Percentiles rank a stretch among this genome's conserved stretches.
These are phyloP conservation scores for Phallus indusiatus DNA, from an alignment of 768 basidiomycete species.

Conservation along the genomic window DNA sequence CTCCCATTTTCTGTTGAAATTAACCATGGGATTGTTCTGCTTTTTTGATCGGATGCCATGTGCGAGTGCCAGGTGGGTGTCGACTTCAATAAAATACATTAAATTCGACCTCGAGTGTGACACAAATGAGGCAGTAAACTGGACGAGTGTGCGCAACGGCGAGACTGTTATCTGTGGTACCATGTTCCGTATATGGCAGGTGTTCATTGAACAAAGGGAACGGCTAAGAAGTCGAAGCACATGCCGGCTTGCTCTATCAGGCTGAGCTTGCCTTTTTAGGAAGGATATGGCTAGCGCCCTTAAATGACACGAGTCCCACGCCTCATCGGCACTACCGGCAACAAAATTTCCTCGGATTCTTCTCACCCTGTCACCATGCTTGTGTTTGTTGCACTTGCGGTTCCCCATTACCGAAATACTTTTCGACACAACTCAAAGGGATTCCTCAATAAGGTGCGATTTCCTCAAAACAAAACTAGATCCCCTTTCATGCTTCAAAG, in stretches of 20 bases:
- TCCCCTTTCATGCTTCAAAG: neutral
- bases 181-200: neutral
- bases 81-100: no score
- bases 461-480: neutral
- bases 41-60: no score
- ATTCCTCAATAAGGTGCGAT: neutral
- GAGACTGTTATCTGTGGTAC: neutral
- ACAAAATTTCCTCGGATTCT: no score
- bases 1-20: no score
- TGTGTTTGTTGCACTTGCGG: neutral
- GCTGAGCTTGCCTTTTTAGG: neutral
- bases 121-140: no score
- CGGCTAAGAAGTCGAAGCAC: neutral
- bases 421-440: neutral
- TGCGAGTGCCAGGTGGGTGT: no score
- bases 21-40: no score
- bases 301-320: neutral
- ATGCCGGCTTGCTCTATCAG: neutral
- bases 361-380: neutral
- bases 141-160: no score
- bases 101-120: no score
- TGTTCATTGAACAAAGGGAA: neutral
- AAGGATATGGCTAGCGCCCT: neutral
- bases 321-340: neutral
- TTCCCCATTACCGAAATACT: no score